Evolutionary conservation across 176 grass and related monocot genomes (phyloP).

Genomic region (Aegilops speltoides): DNA sequence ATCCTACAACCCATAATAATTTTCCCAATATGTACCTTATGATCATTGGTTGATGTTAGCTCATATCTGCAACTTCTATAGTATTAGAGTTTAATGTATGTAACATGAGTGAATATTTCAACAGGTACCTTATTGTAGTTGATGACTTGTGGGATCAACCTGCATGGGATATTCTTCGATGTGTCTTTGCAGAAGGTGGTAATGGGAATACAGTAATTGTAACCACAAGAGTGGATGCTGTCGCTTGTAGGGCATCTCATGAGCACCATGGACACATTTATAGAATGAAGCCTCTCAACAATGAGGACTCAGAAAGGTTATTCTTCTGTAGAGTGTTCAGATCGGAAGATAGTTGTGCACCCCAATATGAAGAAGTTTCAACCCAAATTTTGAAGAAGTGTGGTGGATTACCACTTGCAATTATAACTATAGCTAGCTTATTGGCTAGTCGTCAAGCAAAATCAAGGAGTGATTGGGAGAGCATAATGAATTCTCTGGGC

Average conservation of each 20-base stretch:
- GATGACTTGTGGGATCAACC: neutral
- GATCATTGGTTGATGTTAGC: no score
- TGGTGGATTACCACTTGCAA: constrained; percentile 5
- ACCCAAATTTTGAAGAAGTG: constrained; percentile 3
- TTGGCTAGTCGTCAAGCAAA: neutral
- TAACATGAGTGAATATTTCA: neutral
- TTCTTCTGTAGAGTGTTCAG: neutral
- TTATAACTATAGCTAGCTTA: neutral
- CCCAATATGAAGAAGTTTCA: neutral
- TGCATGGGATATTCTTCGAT: neutral
- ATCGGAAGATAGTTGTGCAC: neutral
- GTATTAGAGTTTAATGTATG: no score
- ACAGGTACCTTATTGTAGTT: neutral
- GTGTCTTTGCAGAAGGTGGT: neutral
- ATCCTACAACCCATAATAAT: no score
- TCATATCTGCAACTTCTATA: no score
- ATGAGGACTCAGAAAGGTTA: neutral
- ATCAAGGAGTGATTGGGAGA: neutral
- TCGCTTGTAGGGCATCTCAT: neutral
- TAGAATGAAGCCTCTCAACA: neutral
- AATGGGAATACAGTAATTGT: neutral
- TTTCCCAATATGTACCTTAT: no score
- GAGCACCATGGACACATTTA: neutral
- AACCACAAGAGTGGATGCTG: neutral
- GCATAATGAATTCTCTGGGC: neutral